Percentiles rank a stretch among this genome's conserved stretches.
Conservation (phyloP, 345 rosid genomes). For the Citrus hindsii region DNA sequence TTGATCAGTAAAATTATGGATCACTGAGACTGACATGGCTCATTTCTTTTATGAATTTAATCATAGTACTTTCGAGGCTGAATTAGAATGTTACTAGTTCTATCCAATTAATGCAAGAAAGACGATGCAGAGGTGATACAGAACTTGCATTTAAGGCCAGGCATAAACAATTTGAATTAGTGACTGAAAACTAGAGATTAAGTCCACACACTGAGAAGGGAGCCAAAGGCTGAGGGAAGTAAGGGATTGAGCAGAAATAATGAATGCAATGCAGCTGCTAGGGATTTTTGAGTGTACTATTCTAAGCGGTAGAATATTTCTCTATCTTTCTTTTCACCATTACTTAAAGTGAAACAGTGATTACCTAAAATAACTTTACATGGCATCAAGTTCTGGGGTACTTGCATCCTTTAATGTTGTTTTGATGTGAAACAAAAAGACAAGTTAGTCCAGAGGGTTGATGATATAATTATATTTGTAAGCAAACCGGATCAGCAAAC, state of each 20-base stretch:
- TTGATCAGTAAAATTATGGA: neutral
- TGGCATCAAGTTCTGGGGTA: neutral
- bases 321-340: neutral
- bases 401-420: neutral
- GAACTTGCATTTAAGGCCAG: neutral
- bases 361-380: neutral
- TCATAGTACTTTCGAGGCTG: neutral
- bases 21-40: neutral
- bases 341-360: neutral
- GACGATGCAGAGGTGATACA: neutral
- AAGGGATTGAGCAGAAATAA: neutral
- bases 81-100: neutral
- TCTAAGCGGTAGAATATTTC: neutral
- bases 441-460: neutral
- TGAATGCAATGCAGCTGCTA: neutral
- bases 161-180: neutral
- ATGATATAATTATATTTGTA: neutral
- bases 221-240: neutral
- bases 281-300: neutral
- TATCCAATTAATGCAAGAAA: neutral
- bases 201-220: neutral
- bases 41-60: neutral
- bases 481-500: neutral
- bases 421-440: neutral
- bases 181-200: neutral